Base-by-base conservation (phyloP, 768 basidiomycete genomes). In the Amanita fuliginea region DNA sequence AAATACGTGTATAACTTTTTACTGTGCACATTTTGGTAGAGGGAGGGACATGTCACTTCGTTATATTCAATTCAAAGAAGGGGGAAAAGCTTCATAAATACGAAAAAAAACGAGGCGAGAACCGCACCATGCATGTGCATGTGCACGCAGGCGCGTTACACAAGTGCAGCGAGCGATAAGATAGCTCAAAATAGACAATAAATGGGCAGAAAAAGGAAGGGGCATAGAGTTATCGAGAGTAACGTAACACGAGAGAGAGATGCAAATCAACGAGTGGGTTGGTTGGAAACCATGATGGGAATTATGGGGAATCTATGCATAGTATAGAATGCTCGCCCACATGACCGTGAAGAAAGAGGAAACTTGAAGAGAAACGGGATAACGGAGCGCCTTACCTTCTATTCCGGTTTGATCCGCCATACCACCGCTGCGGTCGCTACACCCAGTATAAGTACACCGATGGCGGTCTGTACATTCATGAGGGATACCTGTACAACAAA, bases 361-460 rank as follows among this genome's bases (percentile, higher is more conserved):
- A 39, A 22, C 3, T 13, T 32, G 21, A 40, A 22, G 13, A 40
- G 18, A 19, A 13, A 19, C 28, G 9, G 4, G 42, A 28, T 14
- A 7, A 26, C 14, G 3, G 8, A 8, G 28, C 8, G 41, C 16
- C 22, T 43, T 43, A 16, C 26, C 28, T 30, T 30, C 37, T 47
- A 59, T 60, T 70, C 67, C 3, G 67, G 64, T 49, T 77, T 79
- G 24, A 84, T 79, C 54, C 80, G 73, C 81, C 83, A 86, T 57
- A 84, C 64, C 44, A 87, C 83, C 6, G 83, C 84, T 10, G 76
- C 81, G 2, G 85, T 81, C 3, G 81, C 82, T 6, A 83, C 75
- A 44, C 80, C 72, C 24, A 87, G 62, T 3, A 87, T 71, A 14
- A 85, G 60, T 6, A 86, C 76, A 4, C 83, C 83, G 3, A 83